Conservation (phyloP, 768 basidiomycete genomes). For the Sporobolomyces phaffii region DNA sequence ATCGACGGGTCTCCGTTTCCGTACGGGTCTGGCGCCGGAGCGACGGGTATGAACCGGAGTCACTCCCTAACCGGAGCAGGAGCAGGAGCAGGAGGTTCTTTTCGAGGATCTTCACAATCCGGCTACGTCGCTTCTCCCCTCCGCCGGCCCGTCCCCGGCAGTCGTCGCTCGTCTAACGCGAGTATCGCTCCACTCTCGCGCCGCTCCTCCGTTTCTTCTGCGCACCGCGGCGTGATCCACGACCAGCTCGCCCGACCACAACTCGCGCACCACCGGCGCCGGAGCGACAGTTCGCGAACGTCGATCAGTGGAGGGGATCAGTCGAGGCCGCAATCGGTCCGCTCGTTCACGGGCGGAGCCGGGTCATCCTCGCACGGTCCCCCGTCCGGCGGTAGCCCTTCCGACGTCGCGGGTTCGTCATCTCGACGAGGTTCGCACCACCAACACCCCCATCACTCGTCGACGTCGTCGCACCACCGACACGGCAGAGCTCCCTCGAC, state of each 20-base stretch:
- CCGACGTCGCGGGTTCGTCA: too few relatives aligned
- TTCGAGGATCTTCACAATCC: not conserved
- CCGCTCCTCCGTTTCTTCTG: conserved; percentile 32
- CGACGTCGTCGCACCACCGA: too few relatives aligned
- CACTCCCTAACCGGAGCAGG: conserved; percentile 1
- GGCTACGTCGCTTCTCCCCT: conserved; percentile 41
- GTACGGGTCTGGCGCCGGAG: conserved; percentile 49
- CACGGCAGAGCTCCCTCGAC: conserved; percentile 28
- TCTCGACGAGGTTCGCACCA: too few relatives aligned
- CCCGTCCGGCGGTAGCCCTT: too few relatives aligned
- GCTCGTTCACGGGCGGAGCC: conserved; percentile 13
- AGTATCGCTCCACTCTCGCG: conserved; percentile 25
- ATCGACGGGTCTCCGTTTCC: conserved; percentile 1
- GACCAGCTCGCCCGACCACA: conserved; percentile 8
- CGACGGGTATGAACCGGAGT: not conserved
- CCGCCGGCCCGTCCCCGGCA: conserved; percentile 24
- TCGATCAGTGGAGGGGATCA: conserved; percentile 55
- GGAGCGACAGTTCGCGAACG: conserved; percentile 57
- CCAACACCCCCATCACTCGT: too few relatives aligned
- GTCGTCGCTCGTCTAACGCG: conserved; percentile 37
- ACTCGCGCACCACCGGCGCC: conserved; percentile 48
- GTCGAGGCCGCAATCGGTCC: conserved; percentile 35
- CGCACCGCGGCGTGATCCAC: conserved; percentile 25
- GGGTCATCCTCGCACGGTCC: not conserved
- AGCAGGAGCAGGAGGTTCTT: not conserved